Evolutionary conservation across 495 filamentous ascomycete species (phyloP).

Genomic region (Tuber aestivum): DNA sequence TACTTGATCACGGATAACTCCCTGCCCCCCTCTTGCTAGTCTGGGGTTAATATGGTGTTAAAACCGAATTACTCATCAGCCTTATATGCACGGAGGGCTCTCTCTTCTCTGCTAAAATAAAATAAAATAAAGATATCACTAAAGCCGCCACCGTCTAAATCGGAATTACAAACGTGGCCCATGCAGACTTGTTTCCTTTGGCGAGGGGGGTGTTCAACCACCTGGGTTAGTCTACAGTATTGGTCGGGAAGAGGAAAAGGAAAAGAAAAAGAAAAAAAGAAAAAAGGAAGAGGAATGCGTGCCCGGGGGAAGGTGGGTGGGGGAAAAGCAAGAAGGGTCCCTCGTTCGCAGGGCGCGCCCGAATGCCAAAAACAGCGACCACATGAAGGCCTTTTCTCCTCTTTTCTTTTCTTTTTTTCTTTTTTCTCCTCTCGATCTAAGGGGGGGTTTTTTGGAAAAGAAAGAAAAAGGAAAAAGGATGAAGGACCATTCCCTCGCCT

Average conservation of each 20-base stretch:
- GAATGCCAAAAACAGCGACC: not conserved
- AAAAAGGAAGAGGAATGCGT: not conserved
- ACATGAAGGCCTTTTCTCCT: not conserved
- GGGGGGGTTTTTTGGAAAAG: not conserved
- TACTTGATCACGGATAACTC: constrained; percentile 13
- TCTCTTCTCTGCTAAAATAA: constrained; percentile 21
- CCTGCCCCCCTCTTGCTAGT: constrained; percentile 15
- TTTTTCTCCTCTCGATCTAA: not conserved
- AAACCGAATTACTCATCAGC: constrained; percentile 27
- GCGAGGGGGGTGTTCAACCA: constrained; percentile 22
- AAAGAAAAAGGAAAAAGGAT: not conserved
- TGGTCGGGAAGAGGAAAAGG: too few species aligned
- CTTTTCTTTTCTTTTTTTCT: too few species aligned
- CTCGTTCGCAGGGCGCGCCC: not conserved
- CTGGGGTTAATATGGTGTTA: not conserved
- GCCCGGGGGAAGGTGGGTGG: not conserved
- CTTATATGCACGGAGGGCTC: constrained; percentile 37
- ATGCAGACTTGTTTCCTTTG: constrained; percentile 29
- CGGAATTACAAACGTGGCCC: constrained; percentile 28
- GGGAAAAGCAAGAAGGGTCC: not conserved
- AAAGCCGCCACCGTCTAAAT: constrained; percentile 23
- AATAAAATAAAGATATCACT: constrained; percentile 38
- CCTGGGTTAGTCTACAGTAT: not conserved
- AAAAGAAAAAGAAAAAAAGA: too few species aligned
- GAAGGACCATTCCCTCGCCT: not conserved